Conservation (phyloP, 805 yeast species). For the Saccharomyces jurei region DNA sequence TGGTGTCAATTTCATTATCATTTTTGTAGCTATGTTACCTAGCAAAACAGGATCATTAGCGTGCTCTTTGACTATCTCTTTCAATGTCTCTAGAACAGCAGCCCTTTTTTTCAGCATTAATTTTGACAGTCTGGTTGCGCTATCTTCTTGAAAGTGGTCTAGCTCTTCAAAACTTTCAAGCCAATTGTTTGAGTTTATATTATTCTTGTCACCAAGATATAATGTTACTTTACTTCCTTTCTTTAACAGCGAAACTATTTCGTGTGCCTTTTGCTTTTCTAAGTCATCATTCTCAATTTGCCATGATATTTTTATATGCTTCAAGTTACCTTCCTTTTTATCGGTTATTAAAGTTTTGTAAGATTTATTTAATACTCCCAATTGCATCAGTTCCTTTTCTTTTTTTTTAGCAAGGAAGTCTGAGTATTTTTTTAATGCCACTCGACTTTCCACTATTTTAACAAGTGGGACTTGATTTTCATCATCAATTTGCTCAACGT, state of each 20-base stretch:
- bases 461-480: slow-evolving; percentile 19
- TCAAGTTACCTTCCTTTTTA: slow-evolving; percentile 30
- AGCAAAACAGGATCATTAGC: slow-evolving; percentile 18
- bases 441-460: slow-evolving; percentile 19
- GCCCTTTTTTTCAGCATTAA: slow-evolving; percentile 32
- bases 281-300: slow-evolving; percentile 47
- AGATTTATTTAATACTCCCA: slow-evolving; percentile 14
- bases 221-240: slow-evolving; percentile 38
- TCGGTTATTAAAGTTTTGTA: slow-evolving; percentile 8
- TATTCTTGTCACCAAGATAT: slow-evolving; percentile 35
- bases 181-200: slow-evolving; percentile 18
- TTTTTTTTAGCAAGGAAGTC: slow-evolving; percentile 23
- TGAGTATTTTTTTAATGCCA: slow-evolving; percentile 23
- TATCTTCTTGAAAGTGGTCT: slow-evolving; percentile 5
- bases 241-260: slow-evolving; percentile 37
- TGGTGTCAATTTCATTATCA: slow-evolving; percentile 24
- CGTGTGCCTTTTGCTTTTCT: slow-evolving; percentile 43
- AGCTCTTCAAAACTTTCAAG: slow-evolving; percentile 19
- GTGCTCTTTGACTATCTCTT: slow-evolving; percentile 21
- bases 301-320: slow-evolving; percentile 48
- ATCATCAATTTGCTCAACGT: slow-evolving; percentile 14
- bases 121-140: slow-evolving; percentile 15
- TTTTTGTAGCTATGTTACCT: slow-evolving; percentile 26
- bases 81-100: slow-evolving; percentile 26
- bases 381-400: slow-evolving; percentile 17